These are phyloP conservation scores for Penicillium ucsense DNA, from an alignment of 495 filamentous ascomycete species.

Conservation along the genomic window DNA sequence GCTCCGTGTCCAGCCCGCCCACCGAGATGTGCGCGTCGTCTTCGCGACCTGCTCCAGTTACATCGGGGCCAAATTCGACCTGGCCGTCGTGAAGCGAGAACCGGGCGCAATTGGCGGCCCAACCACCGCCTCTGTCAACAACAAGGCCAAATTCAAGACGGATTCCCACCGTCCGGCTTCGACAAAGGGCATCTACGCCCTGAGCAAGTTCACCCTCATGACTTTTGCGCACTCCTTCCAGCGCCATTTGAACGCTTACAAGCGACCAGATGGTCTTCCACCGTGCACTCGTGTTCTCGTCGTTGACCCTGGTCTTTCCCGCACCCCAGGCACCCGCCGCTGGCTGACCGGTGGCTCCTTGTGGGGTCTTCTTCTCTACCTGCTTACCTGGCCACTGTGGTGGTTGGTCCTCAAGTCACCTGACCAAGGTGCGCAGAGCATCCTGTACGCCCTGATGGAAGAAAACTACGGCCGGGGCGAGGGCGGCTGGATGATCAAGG, in stretches of 20 bases:
- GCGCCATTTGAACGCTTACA: constrained; percentile 72
- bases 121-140: constrained; percentile 1
- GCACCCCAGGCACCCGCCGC: constrained; percentile 78
- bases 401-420: constrained; percentile 85
- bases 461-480: constrained; percentile 52
- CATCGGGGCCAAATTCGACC: constrained; percentile 54
- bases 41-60: constrained; percentile 82
- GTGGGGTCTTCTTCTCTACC: constrained; percentile 70
- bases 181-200: constrained; percentile 49
- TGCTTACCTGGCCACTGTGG: constrained; percentile 66
- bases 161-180: not conserved
- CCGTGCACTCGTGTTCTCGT: constrained; percentile 71
- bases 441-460: constrained; percentile 81
- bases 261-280: constrained; percentile 71
- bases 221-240: constrained; percentile 81
- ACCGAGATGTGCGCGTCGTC: constrained; percentile 84
- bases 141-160: constrained; percentile 3
- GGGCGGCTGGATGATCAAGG: constrained; percentile 69
- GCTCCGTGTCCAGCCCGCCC: constrained; percentile 77
- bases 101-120: not conserved
- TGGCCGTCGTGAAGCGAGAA: constrained; percentile 30
- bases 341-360: constrained; percentile 79
- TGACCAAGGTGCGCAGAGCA: constrained; percentile 72
- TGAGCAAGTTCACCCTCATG: constrained; percentile 85
- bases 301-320: constrained; percentile 73